Evolutionary conservation across 2,329 filamentous ascomycete species (phyloP).

Genomic region (Mycogone perniciosa): DNA sequence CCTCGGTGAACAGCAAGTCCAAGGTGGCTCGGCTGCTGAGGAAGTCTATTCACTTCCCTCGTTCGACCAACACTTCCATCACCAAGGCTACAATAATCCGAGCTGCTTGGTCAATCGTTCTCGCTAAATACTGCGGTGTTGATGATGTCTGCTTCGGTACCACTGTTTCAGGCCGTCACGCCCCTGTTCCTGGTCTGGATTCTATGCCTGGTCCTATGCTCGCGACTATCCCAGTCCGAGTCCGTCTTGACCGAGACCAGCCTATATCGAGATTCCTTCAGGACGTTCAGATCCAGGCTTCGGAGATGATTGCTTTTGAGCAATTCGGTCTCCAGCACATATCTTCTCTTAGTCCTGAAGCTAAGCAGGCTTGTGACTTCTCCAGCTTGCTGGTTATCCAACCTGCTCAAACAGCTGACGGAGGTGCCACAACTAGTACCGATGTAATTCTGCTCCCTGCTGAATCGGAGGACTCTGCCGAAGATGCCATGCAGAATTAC

Average conservation of each 20-base stretch:
- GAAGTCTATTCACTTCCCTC: conserved; percentile 2
- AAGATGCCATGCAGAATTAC: conserved; percentile 8
- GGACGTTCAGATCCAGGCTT: conserved; percentile 19
- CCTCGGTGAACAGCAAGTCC: not conserved
- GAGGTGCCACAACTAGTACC: not conserved
- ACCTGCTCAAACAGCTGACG: not conserved
- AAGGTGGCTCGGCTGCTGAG: not conserved
- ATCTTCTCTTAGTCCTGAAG: conserved; percentile 17
- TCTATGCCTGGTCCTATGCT: conserved; percentile 10
- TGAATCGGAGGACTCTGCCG: not conserved
- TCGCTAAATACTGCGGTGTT: conserved; percentile 11
- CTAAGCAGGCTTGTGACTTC: conserved; percentile 12
- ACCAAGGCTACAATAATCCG: conserved; percentile 16
- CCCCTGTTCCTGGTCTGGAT: conserved; percentile 6
- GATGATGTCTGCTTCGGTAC: conserved; percentile 18
- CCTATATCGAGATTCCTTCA: conserved; percentile 11
- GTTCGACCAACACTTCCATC: conserved; percentile 3
- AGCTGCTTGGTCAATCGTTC: conserved; percentile 17
- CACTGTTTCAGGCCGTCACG: conserved; percentile 14
- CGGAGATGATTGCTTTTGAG: conserved; percentile 21
- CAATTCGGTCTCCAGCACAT: conserved; percentile 22
- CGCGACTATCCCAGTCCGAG: conserved; percentile 7
- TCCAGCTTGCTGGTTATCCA: conserved; percentile 12
- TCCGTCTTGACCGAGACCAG: conserved; percentile 5
- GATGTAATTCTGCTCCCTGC: not conserved